Evolutionary conservation across 164 flowering plant genomes (phyloP).

Genomic region (Warburgia ugandensis): DNA sequence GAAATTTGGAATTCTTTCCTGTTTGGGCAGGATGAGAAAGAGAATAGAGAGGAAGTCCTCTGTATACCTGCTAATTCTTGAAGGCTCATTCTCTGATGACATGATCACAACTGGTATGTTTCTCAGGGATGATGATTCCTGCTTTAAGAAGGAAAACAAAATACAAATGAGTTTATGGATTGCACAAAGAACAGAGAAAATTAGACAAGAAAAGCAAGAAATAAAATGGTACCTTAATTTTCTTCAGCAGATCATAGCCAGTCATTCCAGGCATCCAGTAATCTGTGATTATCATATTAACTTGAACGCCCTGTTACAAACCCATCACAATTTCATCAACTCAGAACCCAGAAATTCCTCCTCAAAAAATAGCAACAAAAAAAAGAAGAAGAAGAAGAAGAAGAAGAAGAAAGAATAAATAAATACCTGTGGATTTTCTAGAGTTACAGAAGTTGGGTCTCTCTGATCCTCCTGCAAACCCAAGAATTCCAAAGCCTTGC

Average conservation of each 20-base stretch:
- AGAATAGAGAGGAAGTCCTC: neutral
- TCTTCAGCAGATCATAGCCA: slow-evolving; percentile 41
- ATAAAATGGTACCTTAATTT: slow-evolving; percentile 27
- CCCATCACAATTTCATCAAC: slow-evolving; percentile 1
- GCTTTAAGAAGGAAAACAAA: slow-evolving; percentile 5
- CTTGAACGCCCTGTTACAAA: slow-evolving; percentile 25
- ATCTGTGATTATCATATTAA: slow-evolving; percentile 40
- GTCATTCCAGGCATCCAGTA: slow-evolving; percentile 56
- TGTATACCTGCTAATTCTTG: slow-evolving; percentile 76
- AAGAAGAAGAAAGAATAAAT: neutral
- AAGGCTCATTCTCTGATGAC: slow-evolving; percentile 93
- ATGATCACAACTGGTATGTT: slow-evolving; percentile 91
- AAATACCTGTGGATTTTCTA: slow-evolving; percentile 8
- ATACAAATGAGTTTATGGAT: neutral
- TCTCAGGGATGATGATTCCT: slow-evolving; percentile 72
- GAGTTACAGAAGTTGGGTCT: slow-evolving; percentile 12
- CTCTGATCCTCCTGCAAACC: slow-evolving; percentile 26
- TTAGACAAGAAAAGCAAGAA: neutral
- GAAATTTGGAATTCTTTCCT: neutral
- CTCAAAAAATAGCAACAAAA: neutral
- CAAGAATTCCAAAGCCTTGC: slow-evolving; percentile 35
- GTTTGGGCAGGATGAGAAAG: neutral
- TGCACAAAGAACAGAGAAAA: neutral
- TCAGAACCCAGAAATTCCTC: neutral
- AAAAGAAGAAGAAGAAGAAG: neutral